Evolutionary conservation across 306 rosid species (phyloP).

Genomic region (Prunus davidiana): DNA sequence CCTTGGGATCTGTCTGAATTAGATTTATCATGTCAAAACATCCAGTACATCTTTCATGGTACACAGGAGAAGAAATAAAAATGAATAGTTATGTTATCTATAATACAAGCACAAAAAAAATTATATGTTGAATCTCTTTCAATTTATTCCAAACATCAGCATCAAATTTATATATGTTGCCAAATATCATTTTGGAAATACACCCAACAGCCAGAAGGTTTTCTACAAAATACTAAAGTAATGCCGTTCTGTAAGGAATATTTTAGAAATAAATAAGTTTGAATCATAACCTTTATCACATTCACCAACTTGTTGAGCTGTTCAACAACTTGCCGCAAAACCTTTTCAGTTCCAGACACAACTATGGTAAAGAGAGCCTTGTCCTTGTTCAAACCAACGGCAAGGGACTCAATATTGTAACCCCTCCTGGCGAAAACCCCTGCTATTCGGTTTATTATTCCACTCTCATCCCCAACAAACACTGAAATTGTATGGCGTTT

Average conservation of each 20-base stretch:
- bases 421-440: slow-evolving; percentile 69
- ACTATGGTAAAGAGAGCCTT: slow-evolving; percentile 64
- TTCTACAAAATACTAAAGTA: not conserved
- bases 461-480: slow-evolving; percentile 70
- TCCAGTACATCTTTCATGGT: no score
- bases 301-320: slow-evolving; percentile 64
- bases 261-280: not conserved
- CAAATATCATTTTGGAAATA: no score
- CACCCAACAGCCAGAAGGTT: not conserved
- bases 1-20: no score
- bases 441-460: slow-evolving; percentile 63
- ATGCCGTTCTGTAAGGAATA: not conserved
- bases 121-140: no score
- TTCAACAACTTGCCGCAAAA: slow-evolving; percentile 55
- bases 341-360: slow-evolving; percentile 51
- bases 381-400: slow-evolving; percentile 62
- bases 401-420: slow-evolving; percentile 64
- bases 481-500: slow-evolving; percentile 56
- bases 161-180: no score
- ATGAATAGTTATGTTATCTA: no score
- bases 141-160: no score
- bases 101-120: no score
- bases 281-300: slow-evolving; percentile 42
- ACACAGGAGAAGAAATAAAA: no score
- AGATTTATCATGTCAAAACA: no score